Evolutionary conservation across 164 flowering plant genomes (phyloP), one percentile per base, ranked within the genome.

Genomic region (Vitis rotundifolia): DNA sequence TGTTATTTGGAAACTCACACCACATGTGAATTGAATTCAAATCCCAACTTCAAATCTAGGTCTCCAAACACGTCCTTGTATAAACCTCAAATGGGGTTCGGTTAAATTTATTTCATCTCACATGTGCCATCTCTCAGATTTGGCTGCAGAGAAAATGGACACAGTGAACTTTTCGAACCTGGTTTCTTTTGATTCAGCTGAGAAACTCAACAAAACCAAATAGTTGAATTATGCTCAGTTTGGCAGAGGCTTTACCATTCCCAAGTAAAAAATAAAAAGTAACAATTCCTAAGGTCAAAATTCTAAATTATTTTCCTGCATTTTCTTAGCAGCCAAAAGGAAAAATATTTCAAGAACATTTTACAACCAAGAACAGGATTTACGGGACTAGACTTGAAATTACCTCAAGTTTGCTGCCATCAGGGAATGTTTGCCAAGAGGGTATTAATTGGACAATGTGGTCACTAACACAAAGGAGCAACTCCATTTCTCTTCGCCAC

Each of bases 401-500:
- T 81, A 96, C 99, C 98, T 96, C 98, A 62, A 93, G 84, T 71
- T 88, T 96, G 55, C 68, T 87, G 62, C 99, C 98, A 82, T 93
- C 97, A 28, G 92, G 92, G 70, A 88, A 85, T 53, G 93, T 91
- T 78, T 96, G 99, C 86, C 89, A 90, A 65, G 95, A 83, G 5
- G 99, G 97, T n/a, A 81, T 80, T 28, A 96, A 70, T 78, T 96
- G 95, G 16, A 96, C 91, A 80, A 96, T 93, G 78, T 93, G 97
- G 73, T 93, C 97, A 71, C 89, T 83, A 53, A 91, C 94, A 63
- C 89, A 88, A 59, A 91, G 84, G 77, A 96, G 89, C 86, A 90
- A 91, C 51, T 91, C 99, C 92, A 93, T 88, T 76, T 96, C 99
- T 82, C 97, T 87, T 66, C 70, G 79, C 99, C 99, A 96, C 97